Conservation (phyloP, 768 basidiomycete species). For the Pisolithus tinctorius region DNA sequence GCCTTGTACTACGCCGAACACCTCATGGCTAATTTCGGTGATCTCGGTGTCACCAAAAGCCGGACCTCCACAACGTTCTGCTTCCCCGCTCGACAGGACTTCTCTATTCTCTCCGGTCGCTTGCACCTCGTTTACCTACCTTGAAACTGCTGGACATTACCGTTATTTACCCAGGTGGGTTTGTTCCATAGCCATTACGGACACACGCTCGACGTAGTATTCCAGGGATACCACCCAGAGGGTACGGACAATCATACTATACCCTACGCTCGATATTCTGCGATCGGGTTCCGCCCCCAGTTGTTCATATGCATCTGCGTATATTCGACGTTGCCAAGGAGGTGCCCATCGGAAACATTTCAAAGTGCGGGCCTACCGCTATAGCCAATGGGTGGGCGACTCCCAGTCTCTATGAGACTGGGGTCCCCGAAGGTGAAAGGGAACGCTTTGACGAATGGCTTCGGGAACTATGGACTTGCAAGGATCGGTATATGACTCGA, state of each 20-base stretch:
- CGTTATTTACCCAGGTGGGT: conserved; percentile 79
- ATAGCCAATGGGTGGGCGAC: conserved; percentile 23
- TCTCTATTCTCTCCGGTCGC: conserved; percentile 74
- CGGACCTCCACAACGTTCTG: conserved; percentile 73
- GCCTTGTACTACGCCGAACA: conserved; percentile 1
- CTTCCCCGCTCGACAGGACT: conserved; percentile 92
- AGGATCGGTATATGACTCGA: conserved; percentile 70
- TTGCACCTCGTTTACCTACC: conserved; percentile 68
- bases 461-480: conserved; percentile 71
- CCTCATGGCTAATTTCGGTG: conserved; percentile 5
- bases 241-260: conserved; percentile 85
- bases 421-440: conserved; percentile 54
- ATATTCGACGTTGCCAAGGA: conserved; percentile 61
- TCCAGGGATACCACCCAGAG: conserved; percentile 66
- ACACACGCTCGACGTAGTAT: background rate
- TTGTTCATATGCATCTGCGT: conserved; percentile 82
- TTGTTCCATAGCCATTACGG: background rate
- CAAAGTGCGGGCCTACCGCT: conserved; percentile 28
- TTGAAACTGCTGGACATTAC: conserved; percentile 88
- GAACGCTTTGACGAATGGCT: conserved; percentile 79
- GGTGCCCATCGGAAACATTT: conserved; percentile 64
- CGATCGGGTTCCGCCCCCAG: conserved; percentile 72
- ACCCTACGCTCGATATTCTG: conserved; percentile 86
- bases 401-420: conserved; percentile 33
- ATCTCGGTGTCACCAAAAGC: conserved; percentile 33